phyloP scores from a whole-genome alignment of 257 asterid species.

The Solanum ahanhuiri region DNA sequence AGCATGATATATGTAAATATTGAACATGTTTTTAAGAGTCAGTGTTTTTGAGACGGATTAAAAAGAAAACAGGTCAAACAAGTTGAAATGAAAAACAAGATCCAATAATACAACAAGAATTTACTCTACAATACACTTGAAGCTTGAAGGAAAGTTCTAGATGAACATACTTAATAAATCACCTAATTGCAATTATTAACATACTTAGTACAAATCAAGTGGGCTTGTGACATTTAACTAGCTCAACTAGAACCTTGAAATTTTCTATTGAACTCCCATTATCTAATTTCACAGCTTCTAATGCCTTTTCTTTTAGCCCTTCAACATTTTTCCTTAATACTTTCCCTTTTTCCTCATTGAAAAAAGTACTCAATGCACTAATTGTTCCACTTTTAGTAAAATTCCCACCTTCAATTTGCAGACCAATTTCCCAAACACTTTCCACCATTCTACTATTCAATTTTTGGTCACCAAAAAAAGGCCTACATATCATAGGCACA shows the following conservation, averaged over 20 bases:
- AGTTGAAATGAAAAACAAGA: background rate
- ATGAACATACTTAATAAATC: background rate
- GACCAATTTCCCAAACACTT: slow-evolving; percentile 39
- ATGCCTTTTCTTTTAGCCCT: slow-evolving; percentile 21
- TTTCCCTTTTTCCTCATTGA: slow-evolving; percentile 14
- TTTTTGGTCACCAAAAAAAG: slow-evolving; percentile 60
- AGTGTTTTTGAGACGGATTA: rapidly evolving
- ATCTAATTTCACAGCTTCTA: slow-evolving; percentile 14
- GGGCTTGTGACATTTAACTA: background rate
- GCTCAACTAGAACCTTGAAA: slow-evolving; percentile 25
- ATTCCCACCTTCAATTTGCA: slow-evolving; percentile 26
- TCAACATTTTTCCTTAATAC: slow-evolving; percentile 23
- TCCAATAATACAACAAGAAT: background rate
- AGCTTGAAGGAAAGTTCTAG: background rate
- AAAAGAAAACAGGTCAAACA: background rate
- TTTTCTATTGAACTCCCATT: slow-evolving; percentile 36
- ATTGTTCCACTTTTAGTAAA: slow-evolving; percentile 20
- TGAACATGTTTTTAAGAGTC: no score
- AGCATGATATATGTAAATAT: no score
- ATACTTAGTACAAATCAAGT: background rate
- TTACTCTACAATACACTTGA: background rate
- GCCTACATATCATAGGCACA: slow-evolving; percentile 67
- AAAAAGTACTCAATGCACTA: slow-evolving; percentile 12
- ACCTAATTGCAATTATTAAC: background rate
- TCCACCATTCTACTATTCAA: slow-evolving; percentile 48